Base-by-base conservation (phyloP, 495 filamentous ascomycete species). In the Aspergillus diversus region DNA sequence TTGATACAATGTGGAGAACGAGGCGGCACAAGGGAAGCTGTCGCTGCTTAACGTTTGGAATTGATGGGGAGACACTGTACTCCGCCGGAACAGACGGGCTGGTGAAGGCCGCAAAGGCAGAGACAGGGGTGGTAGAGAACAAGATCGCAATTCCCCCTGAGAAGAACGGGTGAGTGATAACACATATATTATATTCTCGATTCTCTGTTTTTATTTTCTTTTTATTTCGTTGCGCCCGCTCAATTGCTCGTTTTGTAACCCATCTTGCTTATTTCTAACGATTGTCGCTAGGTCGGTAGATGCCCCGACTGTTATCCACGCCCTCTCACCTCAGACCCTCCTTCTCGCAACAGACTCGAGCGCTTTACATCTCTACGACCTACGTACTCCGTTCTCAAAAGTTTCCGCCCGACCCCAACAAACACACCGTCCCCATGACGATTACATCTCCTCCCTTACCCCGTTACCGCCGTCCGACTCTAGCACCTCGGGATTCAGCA, bases 11-110 rank as follows among this genome's bases (percentile, higher is more conserved):
- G 69, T 99, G 95, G 95, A 84, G 86, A 61, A 98, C 95, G 2
- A 82, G 86, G 58, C 83, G 95, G 56, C 95, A 99, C 74, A 93
- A 96, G 80, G 95, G 92, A 5, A 97, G 92, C 76, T 97, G 93
- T 70, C 83, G 95, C 37, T 84, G 83, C 53, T 77, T 97, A 56
- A 84, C 81, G 7, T 98, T 93, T 70, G 89, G 87, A 62, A 69
- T 84, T 55, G 93, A 96, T 67, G 93, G 92, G 15, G 75, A 84
- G 61, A 77, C 81, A 39, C 81, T 98, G 57, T 97, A 92, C 74
- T 97, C 93, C 0, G 90, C 92, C 17, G 96, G 95, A 47, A 94
- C 89, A 50, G 96, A 99, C 78, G 88, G 90, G 27, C 74, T 98
- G 39, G 84, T 99, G 59, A 99, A 99, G 75, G 89, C 89, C 52